Base-by-base conservation (phyloP, 108 stramenopile species). In the Schizochytrium sp. region DNA sequence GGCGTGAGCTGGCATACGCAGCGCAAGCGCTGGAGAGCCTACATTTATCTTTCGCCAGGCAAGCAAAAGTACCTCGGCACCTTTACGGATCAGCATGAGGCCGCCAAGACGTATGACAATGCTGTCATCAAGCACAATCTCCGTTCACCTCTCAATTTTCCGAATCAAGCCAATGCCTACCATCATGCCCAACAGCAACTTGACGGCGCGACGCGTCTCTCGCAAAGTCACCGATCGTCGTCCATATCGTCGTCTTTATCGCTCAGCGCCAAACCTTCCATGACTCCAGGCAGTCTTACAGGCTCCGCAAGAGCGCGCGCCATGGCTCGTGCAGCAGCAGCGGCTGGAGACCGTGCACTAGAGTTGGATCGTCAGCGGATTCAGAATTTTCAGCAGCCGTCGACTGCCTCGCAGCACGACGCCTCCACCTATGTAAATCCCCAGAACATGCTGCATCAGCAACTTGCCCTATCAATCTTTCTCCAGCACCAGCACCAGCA, bases 51-150 rank as follows among this genome's bases (percentile, higher is more conserved):
- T 12, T 83, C 76, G 19, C 76, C 76, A 0, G 76, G 76, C n/a
- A 83, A 83, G 23, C 76, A 83, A 53, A 83, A 83, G 76, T 83
- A 83, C 23, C 76, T 83, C 28, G 76, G 76, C n/a, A 83, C 76
- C 51, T 83, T 53, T 28, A 53, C 3, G n/a, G 76, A 83, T 45
- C 48, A 83, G 28, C 12, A 16, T 12, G 10, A 83, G 48, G 76
- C 76, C 6, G 76, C 76, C 18, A 12, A 12, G 12, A 53, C 76
- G 19, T 83, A 83, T 23, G 76, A 83, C 28, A 0, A 34, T 45
- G 76, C 76, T 12, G 76, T 83, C 6, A 1, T 83, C 28, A 23
- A 47, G 6, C 19, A 83, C 23, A 45, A 23, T 0, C 51, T 83
- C 19, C 76, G 76, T 45, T 83, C 76, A 3, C 76, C 76, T 12